Evolutionary conservation across 2,329 filamentous ascomycete species (phyloP).

Genomic region (Venturia asperata): DNA sequence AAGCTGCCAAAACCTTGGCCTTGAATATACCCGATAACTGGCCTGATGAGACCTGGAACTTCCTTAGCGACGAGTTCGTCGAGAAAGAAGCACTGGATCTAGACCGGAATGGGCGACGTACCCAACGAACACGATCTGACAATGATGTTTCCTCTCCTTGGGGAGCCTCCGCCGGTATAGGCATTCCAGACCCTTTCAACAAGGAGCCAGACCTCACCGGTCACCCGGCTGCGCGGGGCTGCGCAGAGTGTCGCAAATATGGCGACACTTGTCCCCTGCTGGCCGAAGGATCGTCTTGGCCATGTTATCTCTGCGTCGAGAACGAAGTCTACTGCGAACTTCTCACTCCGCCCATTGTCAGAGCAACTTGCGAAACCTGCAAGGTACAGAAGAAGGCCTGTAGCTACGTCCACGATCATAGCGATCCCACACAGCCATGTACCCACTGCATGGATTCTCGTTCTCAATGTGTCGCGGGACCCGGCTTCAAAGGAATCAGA

Average conservation of each 20-base stretch:
- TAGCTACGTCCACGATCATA: constrained; percentile 5
- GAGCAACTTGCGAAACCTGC: constrained; percentile 6
- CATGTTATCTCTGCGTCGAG: constrained; percentile 10
- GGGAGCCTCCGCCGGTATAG: not conserved
- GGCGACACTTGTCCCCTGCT: not conserved
- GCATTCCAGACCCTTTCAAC: constrained; percentile 1
- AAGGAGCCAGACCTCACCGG: not conserved
- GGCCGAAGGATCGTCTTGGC: constrained; percentile 4
- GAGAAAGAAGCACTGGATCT: not conserved
- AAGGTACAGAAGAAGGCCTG: not conserved
- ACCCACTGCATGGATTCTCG: not conserved
- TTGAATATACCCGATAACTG: constrained; percentile 9
- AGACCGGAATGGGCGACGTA: not conserved
- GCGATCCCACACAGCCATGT: constrained; percentile 13
- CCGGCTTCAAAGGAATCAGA: not conserved
- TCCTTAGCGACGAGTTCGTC: not conserved
- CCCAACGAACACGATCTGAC: not conserved
- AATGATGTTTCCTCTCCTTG: not conserved
- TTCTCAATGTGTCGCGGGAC: constrained; percentile 8
- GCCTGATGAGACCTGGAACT: constrained; percentile 8
- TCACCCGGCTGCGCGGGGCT: constrained; percentile 13
- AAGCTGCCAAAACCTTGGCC: not conserved
- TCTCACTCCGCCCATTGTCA: not conserved
- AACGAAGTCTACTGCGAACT: not conserved
- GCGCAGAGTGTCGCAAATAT: not conserved